Conservation (phyloP, 148 eudicot genomes). For the Rhododendron williamsianum region DNA sequence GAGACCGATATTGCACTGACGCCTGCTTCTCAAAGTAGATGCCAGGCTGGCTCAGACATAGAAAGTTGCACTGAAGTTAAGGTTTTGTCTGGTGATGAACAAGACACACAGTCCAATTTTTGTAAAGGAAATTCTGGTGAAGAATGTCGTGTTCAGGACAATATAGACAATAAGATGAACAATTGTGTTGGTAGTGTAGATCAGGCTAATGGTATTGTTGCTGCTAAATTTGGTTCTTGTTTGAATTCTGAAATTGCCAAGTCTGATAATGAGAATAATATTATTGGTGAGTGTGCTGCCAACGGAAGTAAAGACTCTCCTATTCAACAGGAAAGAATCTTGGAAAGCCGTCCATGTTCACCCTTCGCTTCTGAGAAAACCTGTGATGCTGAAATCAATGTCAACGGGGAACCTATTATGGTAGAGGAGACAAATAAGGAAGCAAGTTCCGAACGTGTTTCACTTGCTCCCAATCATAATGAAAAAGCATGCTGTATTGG, state of each 20-base stretch:
- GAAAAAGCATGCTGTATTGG: slow-evolving; percentile 17
- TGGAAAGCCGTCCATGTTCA: slow-evolving; percentile 13
- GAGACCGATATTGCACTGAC: slow-evolving; percentile 16
- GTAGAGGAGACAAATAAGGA: slow-evolving; percentile 16
- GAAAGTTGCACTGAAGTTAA: slow-evolving; percentile 20
- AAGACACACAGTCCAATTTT: slow-evolving; percentile 14
- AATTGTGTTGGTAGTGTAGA: slow-evolving; percentile 24
- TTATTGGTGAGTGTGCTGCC: slow-evolving; percentile 16
- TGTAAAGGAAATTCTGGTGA: slow-evolving; percentile 15
- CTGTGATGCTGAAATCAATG: slow-evolving; percentile 18
- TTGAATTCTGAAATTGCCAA: slow-evolving; percentile 31
- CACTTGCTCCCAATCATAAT: slow-evolving; percentile 20
- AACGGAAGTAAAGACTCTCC: slow-evolving; percentile 13
- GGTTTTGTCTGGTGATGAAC: slow-evolving; percentile 19
- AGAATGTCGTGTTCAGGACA: slow-evolving; percentile 22
- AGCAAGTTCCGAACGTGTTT: slow-evolving; percentile 22
- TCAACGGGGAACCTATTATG: slow-evolving; percentile 4
- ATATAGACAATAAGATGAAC: slow-evolving; percentile 7
- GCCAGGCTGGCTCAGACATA: slow-evolving; percentile 22
- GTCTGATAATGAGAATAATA: slow-evolving; percentile 23
- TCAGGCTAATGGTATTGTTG: slow-evolving; percentile 22
- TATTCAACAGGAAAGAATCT: slow-evolving; percentile 19
- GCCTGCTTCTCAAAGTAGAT: slow-evolving; percentile 17
- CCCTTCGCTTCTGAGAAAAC: slow-evolving; percentile 19
- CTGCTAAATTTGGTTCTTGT: slow-evolving; percentile 22